Base-by-base conservation (phyloP, 2,329 filamentous ascomycete genomes). In the Coccinonectria pachysandricola region DNA sequence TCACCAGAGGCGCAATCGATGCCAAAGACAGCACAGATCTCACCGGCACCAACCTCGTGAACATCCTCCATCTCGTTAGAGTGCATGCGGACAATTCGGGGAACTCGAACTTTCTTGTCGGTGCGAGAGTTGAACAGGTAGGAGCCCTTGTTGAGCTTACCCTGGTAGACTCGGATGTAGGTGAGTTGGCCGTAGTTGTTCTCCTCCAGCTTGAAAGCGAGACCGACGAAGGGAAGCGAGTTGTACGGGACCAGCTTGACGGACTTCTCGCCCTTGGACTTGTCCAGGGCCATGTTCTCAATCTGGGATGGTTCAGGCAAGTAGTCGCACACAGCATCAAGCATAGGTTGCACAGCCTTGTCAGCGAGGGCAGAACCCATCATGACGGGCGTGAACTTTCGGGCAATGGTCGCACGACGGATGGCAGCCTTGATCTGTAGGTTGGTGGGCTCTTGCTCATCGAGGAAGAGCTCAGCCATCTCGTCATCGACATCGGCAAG, bases 61-160 rank as follows among this genome's bases (percentile, higher is more conserved):
- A 95, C 85, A 50, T 98, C 91, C 57, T 98, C 91, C 88, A 98
- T 94, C 52, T 98, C 91, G 53, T 96, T 94, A 23, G 87, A 94
- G 65, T 98, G 91, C 91, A 98, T 98, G 37, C 91, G 85, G 36
- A 98, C 91, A 47, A 98, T 96, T 50, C 88, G 82, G 12, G 91
- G 91, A 31, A 98, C 79, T 59, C 92, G 87, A 52, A 98, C 80
- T 65, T 88, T 95, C 70, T 95, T 94, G 57, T 88, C 82, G 39
- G 75, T 92, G 44, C 87, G 78, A 7, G 87, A 87, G 59, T 96
- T 98, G 71, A 79, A 94, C 29, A 98, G 76, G 52, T 87, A 85
- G 50, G 79, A 71, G 25, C 87, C 84, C 68, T 94, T 96, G 54
- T 68, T 79, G 34, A 98, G 65, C 12, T 78, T 78, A 43, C 91